A percentile compares a stretch with the other conserved stretches of the same genome.
Evolutionary conservation across 108 stramenopile genomes (phyloP).

Genomic region (Mediolabrus comicus): DNA sequence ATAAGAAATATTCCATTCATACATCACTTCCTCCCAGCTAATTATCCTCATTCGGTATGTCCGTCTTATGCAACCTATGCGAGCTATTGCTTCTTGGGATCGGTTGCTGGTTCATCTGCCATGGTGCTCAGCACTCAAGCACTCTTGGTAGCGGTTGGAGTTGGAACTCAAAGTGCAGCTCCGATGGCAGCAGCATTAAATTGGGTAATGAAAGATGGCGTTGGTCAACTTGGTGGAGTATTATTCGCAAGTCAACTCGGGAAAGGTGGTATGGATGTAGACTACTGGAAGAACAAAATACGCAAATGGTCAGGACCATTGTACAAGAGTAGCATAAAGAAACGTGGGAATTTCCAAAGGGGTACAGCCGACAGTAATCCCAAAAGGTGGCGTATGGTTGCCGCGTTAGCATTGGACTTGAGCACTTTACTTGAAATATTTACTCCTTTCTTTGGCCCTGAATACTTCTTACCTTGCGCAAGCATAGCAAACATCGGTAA

Average conservation of each 20-base stretch:
- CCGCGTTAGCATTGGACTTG: slow-evolving; percentile 81
- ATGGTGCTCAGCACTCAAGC: slow-evolving; percentile 92
- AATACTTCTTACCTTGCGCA: slow-evolving; percentile 84
- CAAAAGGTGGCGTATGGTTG: slow-evolving; percentile 89
- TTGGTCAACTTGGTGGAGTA: slow-evolving; percentile 94
- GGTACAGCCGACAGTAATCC: slow-evolving; percentile 85
- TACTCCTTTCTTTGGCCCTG: slow-evolving; percentile 71
- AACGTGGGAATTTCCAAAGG: slow-evolving; percentile 26
- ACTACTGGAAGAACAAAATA: slow-evolving; percentile 33
- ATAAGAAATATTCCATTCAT: slow-evolving; percentile 37
- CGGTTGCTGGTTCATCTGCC: slow-evolving; percentile 71
- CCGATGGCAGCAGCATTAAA: slow-evolving; percentile 96
- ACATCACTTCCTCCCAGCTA: slow-evolving; percentile 76
- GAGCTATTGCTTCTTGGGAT: slow-evolving; percentile 57
- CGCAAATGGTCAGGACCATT: not conserved
- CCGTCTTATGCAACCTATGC: slow-evolving; percentile 72
- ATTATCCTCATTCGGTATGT: slow-evolving; percentile 76
- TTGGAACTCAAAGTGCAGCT: slow-evolving; percentile 80
- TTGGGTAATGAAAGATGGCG: slow-evolving; percentile 97
- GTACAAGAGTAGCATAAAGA: not conserved
- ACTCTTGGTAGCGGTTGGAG: slow-evolving; percentile 88
- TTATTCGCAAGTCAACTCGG: slow-evolving; percentile 88
- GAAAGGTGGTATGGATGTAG: slow-evolving; percentile 40
- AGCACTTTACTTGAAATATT: slow-evolving; percentile 87
- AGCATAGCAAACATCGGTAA: slow-evolving; percentile 95